These are phyloP conservation scores for Lumnitzera littorea DNA, from an alignment of 345 rosid genomes.

Conservation along the genomic window DNA sequence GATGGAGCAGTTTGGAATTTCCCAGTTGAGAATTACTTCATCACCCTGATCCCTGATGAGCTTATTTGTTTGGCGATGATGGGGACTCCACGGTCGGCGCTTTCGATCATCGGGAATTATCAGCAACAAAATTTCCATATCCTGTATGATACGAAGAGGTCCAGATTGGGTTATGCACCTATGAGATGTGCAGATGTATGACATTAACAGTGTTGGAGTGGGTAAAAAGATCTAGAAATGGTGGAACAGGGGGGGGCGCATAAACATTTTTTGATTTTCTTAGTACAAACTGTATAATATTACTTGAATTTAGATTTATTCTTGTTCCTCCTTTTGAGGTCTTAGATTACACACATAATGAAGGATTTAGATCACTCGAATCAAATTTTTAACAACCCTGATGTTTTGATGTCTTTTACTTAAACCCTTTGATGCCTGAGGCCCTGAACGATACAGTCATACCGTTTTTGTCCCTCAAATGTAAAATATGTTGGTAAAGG, in stretches of 20 bases:
- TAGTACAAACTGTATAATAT: neutral
- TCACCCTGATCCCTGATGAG: slow-evolving; percentile 45
- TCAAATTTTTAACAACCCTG: no score
- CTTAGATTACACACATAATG: no score
- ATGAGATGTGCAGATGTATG: slow-evolving; percentile 68
- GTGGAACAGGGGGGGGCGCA: neutral
- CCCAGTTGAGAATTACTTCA: slow-evolving; percentile 79
- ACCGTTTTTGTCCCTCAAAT: no score
- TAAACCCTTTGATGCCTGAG: no score
- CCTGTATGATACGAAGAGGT: slow-evolving; percentile 73
- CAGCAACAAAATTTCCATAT: slow-evolving; percentile 97
- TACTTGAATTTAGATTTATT: no score
- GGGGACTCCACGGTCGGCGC: slow-evolving; percentile 67
- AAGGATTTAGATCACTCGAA: no score
- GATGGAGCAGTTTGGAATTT: slow-evolving; percentile 90
- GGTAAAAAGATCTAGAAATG: neutral
- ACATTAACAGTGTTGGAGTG: neutral
- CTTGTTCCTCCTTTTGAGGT: no score
- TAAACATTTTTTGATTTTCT: neutral
- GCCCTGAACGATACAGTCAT: no score
- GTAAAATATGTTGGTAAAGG: no score
- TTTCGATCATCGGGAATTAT: slow-evolving; percentile 85
- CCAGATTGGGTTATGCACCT: slow-evolving; percentile 83
- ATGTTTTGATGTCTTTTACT: no score
- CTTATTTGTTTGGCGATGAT: slow-evolving; percentile 76